Evolutionary conservation across 768 basidiomycete genomes (phyloP).

Genomic region (Suillus luteus): DNA sequence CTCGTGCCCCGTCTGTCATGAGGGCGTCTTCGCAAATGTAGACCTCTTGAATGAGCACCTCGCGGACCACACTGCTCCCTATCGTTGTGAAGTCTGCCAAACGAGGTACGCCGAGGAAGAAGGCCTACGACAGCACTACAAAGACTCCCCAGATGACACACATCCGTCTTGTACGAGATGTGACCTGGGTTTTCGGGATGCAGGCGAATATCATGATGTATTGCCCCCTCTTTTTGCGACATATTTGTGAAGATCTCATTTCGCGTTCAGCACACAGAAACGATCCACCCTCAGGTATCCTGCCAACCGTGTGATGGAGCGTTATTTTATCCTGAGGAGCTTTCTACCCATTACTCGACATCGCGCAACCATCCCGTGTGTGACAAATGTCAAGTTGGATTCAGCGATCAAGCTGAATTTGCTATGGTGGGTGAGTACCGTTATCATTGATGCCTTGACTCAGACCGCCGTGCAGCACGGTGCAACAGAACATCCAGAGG

Average conservation of each 20-base stretch:
- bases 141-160: constrained; percentile 31
- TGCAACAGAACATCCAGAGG: constrained; percentile 33
- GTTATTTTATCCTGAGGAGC: constrained; percentile 25
- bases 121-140: constrained; percentile 42
- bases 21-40: constrained; percentile 30
- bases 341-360: constrained; percentile 27
- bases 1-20: constrained; percentile 36
- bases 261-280: constrained; percentile 40
- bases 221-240: constrained; percentile 12
- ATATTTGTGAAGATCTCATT: constrained; percentile 3
- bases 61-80: constrained; percentile 31
- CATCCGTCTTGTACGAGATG: constrained; percentile 43
- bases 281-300: constrained; percentile 37
- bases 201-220: constrained; percentile 31
- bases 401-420: constrained; percentile 30
- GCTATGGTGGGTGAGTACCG: constrained; percentile 24
- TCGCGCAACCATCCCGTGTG: constrained; percentile 33
- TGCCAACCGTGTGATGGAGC: constrained; percentile 34
- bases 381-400: constrained; percentile 29
- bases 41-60: constrained; percentile 31
- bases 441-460: constrained; percentile 16
- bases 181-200: constrained; percentile 36
- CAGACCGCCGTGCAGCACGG: constrained; percentile 28
- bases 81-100: constrained; percentile 27
- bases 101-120: constrained; percentile 34